Evolutionary conservation across 495 filamentous ascomycete genomes (phyloP), one percentile per base, ranked within the genome.

Genomic region (Aspergillus nidulans): DNA sequence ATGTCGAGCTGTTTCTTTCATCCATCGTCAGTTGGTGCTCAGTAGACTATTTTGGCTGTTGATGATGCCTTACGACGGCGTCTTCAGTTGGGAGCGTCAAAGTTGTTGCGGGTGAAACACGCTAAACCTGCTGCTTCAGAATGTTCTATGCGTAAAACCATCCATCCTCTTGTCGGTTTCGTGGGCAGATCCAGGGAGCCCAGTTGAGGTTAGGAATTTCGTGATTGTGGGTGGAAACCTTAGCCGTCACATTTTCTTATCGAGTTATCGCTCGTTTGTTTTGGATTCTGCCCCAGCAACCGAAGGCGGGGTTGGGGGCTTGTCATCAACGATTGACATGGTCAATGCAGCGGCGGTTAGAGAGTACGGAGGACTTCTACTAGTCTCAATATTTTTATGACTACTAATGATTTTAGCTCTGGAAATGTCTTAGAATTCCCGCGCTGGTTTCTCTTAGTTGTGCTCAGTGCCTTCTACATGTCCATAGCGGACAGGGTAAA

Each of bases 231-330:
- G 49, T 20, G 34, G 36, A 40, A 25, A n/a, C n/a, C 1, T 25
- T 23, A 47, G 32, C 16, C 26, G 41, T 26, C 39, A 46, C 51
- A n/a, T 52, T 43, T 54, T 47, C 26, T 45, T 48, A 46, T 48
- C 43, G 40, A 7, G 47, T 20, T 16, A 32, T 49, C 30, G 30
- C 30, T 39, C 42, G 52, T 54, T 54, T 54, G 52, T 55, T 55
- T 55, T 38, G 41, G 52, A 55, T 41, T 55, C 32, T 55, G 52
- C 43, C 52, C 52, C 52, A 55, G 52, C 52, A 55, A 55, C 51
- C 28, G 19, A 53, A 45, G 44, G 44, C 28, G 40, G 41, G 39
- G n/a, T 28, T 13, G 21, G n/a, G n/a, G n/a, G n/a, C n/a, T 26
- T 19, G 4, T 16, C 26, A 40, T 30, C 16, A 24, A 24, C n/a